Percentiles rank a stretch among this genome's conserved stretches.
Evolutionary conservation across 1,284 basidiomycete genomes (phyloP).

Genomic region (Trametes sp.): DNA sequence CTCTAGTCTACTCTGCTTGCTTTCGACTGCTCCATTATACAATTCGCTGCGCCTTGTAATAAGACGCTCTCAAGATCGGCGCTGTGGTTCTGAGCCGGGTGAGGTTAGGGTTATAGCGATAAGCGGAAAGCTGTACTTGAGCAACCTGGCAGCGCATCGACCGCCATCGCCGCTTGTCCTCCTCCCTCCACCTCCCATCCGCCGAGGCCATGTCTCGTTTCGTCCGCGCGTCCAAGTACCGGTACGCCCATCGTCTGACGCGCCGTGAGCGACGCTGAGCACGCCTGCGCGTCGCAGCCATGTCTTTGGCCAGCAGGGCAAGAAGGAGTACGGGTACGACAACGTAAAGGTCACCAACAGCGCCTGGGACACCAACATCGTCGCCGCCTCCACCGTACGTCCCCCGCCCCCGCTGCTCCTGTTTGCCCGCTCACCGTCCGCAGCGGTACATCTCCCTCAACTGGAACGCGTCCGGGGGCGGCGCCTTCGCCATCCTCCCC

Average conservation of each 20-base stretch:
- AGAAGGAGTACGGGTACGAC: slow-evolving; percentile 87
- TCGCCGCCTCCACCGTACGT: slow-evolving; percentile 85
- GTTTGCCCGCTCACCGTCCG: background rate
- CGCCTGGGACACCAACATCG: slow-evolving; percentile 97
- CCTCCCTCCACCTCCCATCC: background rate
- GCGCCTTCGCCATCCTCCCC: slow-evolving; percentile 93
- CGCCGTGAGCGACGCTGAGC: slow-evolving; percentile 26
- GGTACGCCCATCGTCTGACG: slow-evolving; percentile 51
- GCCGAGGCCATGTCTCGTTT: slow-evolving; percentile 68
- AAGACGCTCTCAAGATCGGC: too few species aligned
- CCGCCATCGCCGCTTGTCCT: slow-evolving; percentile 2
- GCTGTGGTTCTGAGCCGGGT: too few species aligned
- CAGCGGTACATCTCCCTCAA: slow-evolving; percentile 91
- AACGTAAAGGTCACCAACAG: slow-evolving; percentile 91
- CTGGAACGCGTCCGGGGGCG: slow-evolving; percentile 96
- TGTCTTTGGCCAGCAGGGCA: slow-evolving; percentile 87
- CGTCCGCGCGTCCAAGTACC: slow-evolving; percentile 76
- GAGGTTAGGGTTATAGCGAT: slow-evolving; percentile 14
- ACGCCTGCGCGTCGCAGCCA: slow-evolving; percentile 61
- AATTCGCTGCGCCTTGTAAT: too few species aligned
- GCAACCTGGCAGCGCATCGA: background rate
- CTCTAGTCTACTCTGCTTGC: background rate
- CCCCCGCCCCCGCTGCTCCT: slow-evolving; percentile 13
- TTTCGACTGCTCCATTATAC: background rate
- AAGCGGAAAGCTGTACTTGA: slow-evolving; percentile 1